Percentiles rank a stretch among this genome's conserved stretches.
Conservation (phyloP, 2,329 filamentous ascomycete species). For the Fusarium albosuccineum region DNA sequence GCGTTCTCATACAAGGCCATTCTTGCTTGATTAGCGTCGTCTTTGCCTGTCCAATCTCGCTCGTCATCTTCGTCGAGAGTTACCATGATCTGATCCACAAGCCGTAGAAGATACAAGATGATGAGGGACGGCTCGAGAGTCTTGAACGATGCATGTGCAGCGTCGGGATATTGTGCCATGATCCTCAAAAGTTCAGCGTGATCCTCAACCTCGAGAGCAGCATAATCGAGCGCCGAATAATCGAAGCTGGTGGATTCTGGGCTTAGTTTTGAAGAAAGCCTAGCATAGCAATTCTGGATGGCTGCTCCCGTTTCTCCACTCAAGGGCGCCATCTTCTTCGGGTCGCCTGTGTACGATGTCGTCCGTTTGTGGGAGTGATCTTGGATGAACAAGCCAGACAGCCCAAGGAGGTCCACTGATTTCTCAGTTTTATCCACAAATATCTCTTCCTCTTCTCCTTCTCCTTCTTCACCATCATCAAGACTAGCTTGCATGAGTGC, state of each 20-base stretch:
- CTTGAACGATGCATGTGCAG: constrained; percentile 72
- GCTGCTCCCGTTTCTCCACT: constrained; percentile 33
- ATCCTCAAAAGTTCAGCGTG: constrained; percentile 61
- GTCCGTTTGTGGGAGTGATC: constrained; percentile 46
- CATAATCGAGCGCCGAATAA: constrained; percentile 26
- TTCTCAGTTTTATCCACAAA: constrained; percentile 29
- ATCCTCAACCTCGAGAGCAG: constrained; percentile 32
- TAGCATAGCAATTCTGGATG: constrained; percentile 43
- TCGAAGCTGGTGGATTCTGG: constrained; percentile 14
- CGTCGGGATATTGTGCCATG: constrained; percentile 74
- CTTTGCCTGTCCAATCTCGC: constrained; percentile 48
- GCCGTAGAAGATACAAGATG: constrained; percentile 67
- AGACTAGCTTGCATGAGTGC: constrained; percentile 13
- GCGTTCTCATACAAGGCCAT: constrained; percentile 67
- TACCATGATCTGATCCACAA: constrained; percentile 29
- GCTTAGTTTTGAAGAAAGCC: constrained; percentile 24
- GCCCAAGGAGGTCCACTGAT: constrained; percentile 21
- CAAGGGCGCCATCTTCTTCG: constrained; percentile 50
- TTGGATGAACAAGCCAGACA: constrained; percentile 39
- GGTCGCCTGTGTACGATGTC: constrained; percentile 40
- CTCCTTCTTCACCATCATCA: constrained; percentile 5
- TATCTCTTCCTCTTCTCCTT: not conserved
- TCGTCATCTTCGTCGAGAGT: constrained; percentile 66
- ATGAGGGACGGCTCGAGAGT: constrained; percentile 76
- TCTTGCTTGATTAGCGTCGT: constrained; percentile 68